phyloP scores from a whole-genome alignment of 495 filamentous ascomycete genomes.

The Astrocystis sublimbata region DNA sequence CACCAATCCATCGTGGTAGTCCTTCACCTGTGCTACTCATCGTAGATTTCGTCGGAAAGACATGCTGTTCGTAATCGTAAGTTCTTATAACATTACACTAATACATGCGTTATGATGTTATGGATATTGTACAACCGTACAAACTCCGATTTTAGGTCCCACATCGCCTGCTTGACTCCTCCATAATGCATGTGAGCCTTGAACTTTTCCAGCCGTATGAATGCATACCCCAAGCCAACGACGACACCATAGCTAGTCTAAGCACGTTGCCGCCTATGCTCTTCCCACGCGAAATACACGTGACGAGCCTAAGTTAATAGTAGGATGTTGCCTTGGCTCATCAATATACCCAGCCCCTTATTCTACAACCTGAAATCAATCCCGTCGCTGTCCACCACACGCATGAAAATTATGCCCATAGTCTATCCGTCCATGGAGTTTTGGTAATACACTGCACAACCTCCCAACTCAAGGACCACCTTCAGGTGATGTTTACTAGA shows the following conservation, averaged over 20 bases:
- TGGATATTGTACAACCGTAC: conserved; percentile 36
- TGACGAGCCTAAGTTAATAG: conserved; percentile 11
- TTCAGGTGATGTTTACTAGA: conserved; percentile 26
- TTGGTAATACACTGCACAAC: neutral
- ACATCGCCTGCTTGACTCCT: conserved; percentile 34
- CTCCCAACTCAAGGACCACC: conserved; percentile 7
- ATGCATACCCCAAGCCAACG: conserved; percentile 31
- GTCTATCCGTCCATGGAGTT: neutral
- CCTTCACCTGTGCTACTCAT: neutral
- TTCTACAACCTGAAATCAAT: conserved; percentile 17
- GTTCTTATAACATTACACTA: conserved; percentile 30
- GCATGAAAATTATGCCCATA: conserved; percentile 44
- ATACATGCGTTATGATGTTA: conserved; percentile 23
- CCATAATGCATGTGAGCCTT: conserved; percentile 36
- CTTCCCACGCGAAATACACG: conserved; percentile 15
- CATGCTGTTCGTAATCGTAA: conserved; percentile 12
- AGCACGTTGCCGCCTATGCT: conserved; percentile 16
- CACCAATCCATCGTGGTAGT: no score
- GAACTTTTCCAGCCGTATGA: conserved; percentile 36
- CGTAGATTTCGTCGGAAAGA: neutral
- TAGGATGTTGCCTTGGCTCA: conserved; percentile 8
- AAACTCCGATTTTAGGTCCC: conserved; percentile 28
- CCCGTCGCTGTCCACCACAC: conserved; percentile 6
- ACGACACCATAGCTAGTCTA: conserved; percentile 26
- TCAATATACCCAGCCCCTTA: conserved; percentile 10